Evolutionary conservation across 1,139 yeast species (phyloP), one percentile per base, ranked within the genome.

Genomic region (Insectozyma bohioensis): DNA sequence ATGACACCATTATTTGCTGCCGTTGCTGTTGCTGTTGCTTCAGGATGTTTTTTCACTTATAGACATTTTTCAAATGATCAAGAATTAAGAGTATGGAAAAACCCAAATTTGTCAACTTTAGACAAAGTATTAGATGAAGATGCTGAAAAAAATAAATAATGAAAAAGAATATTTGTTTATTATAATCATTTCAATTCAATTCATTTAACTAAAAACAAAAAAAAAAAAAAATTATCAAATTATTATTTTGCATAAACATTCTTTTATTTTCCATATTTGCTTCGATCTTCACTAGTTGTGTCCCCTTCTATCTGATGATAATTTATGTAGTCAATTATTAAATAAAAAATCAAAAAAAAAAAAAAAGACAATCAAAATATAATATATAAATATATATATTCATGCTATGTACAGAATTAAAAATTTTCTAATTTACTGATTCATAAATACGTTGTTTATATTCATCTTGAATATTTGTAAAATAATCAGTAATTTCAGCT

Each of bases 401-500:
- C 27, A 30, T n/a, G n/a, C n/a, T n/a, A n/a, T n/a, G n/a, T n/a
- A n/a, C n/a, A n/a, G n/a, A n/a, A n/a, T n/a, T n/a, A n/a, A n/a
- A n/a, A n/a, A n/a, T n/a, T n/a, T n/a, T n/a, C n/a, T n/a, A 26
- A 17, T 27, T 26, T 18, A 33, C 21, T n/a, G 39, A 35, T 12
- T 36, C 34, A 27, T 28, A 24, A n/a, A 39, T 30, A 19, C 42
- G 33, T 12, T 24, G 23, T 28, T 35, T 30, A 20, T 41, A 36
- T 21, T 45, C 47, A 12, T 51, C 60, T 33, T 51, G 52, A 26
- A 72, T 66, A 45, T 69, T 75, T 70, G 92, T 46, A 60, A 85
- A 85, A 41, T 85, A 78, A 43, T 80, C 87, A 6, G 87, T 78
- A 20, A 90, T 85, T 48, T 90, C 97, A 31, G 85, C 86, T 13